Evolutionary conservation across 768 basidiomycete species (phyloP), one percentile per base, ranked within the genome.

Genomic region (Russula abietina): DNA sequence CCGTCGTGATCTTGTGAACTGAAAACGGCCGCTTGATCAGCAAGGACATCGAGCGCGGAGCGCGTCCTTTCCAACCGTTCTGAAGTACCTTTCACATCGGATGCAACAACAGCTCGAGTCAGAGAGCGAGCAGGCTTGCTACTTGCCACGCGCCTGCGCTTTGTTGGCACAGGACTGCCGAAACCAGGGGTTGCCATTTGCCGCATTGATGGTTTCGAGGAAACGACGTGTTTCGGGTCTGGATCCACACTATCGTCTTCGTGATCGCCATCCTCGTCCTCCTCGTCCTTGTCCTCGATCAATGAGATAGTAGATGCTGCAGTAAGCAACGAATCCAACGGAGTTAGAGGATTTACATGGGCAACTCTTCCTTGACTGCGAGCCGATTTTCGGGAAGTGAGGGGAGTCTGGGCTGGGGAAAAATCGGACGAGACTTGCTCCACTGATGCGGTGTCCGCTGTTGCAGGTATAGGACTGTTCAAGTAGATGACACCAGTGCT

Each of bases 1-100:
- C 32, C 41, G 8, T 59, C 67, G 19, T 59, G 69, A 65, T 76
- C 70, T 69, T 76, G 64, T 67, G 77, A 70, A 71, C 76, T 72
- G 71, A 81, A 67, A 19, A 61, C 67, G 22, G 84, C 84, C 3
- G 88, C 86, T 70, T 89, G 86, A 66, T 88, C 87, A 1, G 88
- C 88, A 38, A 89, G 74, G 9, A 90, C 86, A 68, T 90, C 87
- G 68, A 90, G 74, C 8, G 84, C 88, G 26, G 64, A 62, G 12
- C 62, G 59, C 32, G 50, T 56, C 33, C 67, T 56, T 53, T 49
- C 60, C 10, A 39, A 30, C 36, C 54, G 45, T 46, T 33, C 63
- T 7, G 63, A 43, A 43, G 59, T 24, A 26, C 32, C 51, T 33
- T 60, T 59, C 46, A 22, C 39, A 22, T 57, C 50, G 6, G 49